phyloP scores from a whole-genome alignment of 768 basidiomycete genomes.

The Mycena capillaripes region DNA sequence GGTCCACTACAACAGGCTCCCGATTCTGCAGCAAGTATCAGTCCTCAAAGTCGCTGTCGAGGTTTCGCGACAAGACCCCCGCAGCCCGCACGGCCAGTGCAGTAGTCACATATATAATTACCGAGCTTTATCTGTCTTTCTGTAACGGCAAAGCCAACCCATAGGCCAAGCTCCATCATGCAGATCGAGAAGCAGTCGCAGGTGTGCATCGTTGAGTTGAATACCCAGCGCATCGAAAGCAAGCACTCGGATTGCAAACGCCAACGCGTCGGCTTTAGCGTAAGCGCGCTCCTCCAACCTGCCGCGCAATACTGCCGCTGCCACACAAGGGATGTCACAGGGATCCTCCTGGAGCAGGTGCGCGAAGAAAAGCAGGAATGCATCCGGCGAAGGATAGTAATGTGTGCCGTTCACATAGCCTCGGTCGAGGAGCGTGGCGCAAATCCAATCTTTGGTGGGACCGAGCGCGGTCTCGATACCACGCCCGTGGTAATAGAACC shows the following conservation, averaged over 20 bases:
- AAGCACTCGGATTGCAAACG: background rate
- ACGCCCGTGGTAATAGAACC: background rate
- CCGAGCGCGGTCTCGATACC: background rate
- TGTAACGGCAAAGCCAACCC: background rate
- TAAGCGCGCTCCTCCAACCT: background rate
- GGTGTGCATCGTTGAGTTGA: background rate
- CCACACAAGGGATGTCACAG: background rate
- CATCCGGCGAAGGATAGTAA: slow-evolving; percentile 1
- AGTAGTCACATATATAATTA: background rate
- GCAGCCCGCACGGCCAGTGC: background rate
- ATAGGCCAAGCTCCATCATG: background rate
- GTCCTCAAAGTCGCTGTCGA: no score
- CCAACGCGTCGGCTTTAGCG: background rate
- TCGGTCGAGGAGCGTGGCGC: background rate
- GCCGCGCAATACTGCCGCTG: background rate
- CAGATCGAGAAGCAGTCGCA: background rate
- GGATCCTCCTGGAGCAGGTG: background rate
- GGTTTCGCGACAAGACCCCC: no score
- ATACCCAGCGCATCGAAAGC: background rate
- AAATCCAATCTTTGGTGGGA: background rate
- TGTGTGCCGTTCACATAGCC: background rate
- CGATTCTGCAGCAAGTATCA: no score
- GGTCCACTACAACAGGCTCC: no score
- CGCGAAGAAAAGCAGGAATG: slow-evolving; percentile 3
- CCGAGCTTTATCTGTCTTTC: background rate